These are phyloP conservation scores for Pontederia crassipes DNA, from an alignment of 176 grass and related monocot species.

Conservation along the genomic window DNA sequence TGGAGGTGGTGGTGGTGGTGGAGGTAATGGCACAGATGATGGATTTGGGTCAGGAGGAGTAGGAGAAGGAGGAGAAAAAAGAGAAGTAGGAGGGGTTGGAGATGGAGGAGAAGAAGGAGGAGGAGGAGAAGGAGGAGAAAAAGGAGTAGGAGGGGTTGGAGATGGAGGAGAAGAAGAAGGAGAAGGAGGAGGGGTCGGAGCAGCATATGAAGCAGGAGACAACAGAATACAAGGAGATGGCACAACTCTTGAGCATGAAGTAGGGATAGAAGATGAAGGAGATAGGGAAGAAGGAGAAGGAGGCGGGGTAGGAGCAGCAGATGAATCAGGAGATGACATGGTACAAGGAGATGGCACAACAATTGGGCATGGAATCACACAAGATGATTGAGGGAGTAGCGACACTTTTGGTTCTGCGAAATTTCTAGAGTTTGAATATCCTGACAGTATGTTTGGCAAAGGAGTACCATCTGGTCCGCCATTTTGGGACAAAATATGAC, in stretches of 20 bases:
- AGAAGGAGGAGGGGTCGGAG: conserved; percentile 15
- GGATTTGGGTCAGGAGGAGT: not conserved
- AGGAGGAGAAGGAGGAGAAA: conserved; percentile 22
- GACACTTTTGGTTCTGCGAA: conserved; percentile 1
- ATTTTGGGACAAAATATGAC: conserved; percentile 24
- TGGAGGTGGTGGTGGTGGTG: conserved; percentile 11
- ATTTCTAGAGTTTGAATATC: conserved; percentile 13
- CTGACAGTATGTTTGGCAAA: conserved; percentile 18
- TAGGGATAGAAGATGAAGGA: too few species aligned
- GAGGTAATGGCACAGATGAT: conserved; percentile 16
- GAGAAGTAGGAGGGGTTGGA: not conserved
- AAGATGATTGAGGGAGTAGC: not conserved
- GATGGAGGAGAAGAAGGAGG: conserved; percentile 19
- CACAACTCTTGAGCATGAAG: too few species aligned
- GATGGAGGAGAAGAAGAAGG: conserved; percentile 8
- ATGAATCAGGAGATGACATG: too few species aligned
- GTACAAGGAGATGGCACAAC: too few species aligned
- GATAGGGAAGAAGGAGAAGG: too few species aligned
- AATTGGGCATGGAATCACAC: conserved; percentile 4
- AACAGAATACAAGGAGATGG: conserved; percentile 2
- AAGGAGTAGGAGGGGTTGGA: conserved; percentile 3
- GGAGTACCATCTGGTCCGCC: conserved; percentile 15
- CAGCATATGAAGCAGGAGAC: conserved; percentile 6
- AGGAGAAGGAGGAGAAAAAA: conserved; percentile 1
- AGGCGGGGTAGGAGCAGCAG: too few species aligned